A percentile compares a stretch with the other conserved stretches of the same genome.
Conservation (phyloP, 768 basidiomycete species). For the Collybia mongolica region DNA sequence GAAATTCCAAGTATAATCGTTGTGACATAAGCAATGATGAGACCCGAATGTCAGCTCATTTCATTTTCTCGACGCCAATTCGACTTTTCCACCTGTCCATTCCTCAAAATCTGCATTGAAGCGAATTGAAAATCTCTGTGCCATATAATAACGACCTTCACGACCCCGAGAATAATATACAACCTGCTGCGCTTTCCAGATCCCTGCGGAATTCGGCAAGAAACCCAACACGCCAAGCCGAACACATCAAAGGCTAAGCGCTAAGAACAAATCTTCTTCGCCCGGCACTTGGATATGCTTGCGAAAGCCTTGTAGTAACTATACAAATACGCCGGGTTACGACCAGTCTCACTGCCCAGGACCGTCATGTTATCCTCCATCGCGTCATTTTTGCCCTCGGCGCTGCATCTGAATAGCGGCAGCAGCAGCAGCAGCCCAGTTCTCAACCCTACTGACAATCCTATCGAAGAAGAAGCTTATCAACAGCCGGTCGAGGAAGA, state of each 20-base stretch:
- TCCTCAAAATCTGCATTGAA: background rate
- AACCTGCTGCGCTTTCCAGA: background rate
- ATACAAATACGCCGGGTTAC: background rate
- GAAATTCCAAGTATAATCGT: background rate
- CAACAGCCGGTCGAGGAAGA: slow-evolving; percentile 23
- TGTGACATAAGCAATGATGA: slow-evolving; percentile 14
- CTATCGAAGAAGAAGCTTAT: slow-evolving; percentile 18
- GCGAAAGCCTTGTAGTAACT: background rate
- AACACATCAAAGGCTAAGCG: slow-evolving; percentile 8
- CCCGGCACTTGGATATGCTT: slow-evolving; percentile 2
- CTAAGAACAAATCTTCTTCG: slow-evolving; percentile 1
- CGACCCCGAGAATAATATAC: too few relatives aligned
- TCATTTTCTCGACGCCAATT: background rate
- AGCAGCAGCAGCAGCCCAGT: slow-evolving; percentile 3
- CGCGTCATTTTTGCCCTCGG: slow-evolving; percentile 18
- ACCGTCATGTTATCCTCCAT: slow-evolving; percentile 18
- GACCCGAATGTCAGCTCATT: background rate
- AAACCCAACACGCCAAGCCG: slow-evolving; percentile 2
- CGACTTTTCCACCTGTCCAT: background rate
- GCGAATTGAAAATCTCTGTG: too few relatives aligned
- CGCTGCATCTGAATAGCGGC: slow-evolving; percentile 10
- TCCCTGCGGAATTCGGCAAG: slow-evolving; percentile 1
- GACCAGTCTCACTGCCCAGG: background rate
- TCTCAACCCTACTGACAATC: slow-evolving; percentile 11
- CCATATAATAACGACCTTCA: too few relatives aligned